A percentile compares a stretch with the other conserved stretches of the same genome.
Evolutionary conservation across 345 rosid species (phyloP).

Genomic region (Eucalyptus lansdowneana): DNA sequence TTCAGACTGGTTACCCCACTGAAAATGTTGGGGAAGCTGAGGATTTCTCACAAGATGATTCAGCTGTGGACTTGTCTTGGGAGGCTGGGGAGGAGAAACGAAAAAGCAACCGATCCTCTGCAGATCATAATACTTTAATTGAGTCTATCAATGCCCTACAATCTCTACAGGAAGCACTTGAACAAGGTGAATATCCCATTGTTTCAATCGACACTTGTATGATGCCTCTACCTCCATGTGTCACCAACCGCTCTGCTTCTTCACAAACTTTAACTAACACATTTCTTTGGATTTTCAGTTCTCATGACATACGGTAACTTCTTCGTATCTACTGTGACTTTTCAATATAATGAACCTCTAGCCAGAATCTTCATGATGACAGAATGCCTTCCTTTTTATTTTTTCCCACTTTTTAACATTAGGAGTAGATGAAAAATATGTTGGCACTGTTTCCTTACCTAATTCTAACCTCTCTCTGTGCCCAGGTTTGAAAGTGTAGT

Average conservation of each 20-base stretch:
- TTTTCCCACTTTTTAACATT: neutral
- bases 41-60: conserved; percentile 30
- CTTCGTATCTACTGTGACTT: neutral
- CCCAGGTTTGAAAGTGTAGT: neutral
- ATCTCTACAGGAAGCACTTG: conserved; percentile 61
- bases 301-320: neutral
- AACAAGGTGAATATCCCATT: conserved; percentile 31
- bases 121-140: conserved; percentile 32
- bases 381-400: neutral
- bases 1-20: conserved; percentile 23
- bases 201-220: neutral
- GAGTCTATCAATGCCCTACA: conserved; percentile 44
- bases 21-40: conserved; percentile 28
- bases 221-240: neutral
- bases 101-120: conserved; percentile 20
- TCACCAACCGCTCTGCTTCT: neutral
- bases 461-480: neutral
- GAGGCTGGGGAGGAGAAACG: conserved; percentile 30
- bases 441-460: neutral
- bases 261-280: neutral
- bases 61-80: conserved; percentile 26
- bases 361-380: neutral
- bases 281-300: neutral
- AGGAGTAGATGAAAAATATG: neutral
- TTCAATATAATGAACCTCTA: neutral